Evolutionary conservation across 495 filamentous ascomycete species (phyloP).

Genomic region (Penicillium argentinense): DNA sequence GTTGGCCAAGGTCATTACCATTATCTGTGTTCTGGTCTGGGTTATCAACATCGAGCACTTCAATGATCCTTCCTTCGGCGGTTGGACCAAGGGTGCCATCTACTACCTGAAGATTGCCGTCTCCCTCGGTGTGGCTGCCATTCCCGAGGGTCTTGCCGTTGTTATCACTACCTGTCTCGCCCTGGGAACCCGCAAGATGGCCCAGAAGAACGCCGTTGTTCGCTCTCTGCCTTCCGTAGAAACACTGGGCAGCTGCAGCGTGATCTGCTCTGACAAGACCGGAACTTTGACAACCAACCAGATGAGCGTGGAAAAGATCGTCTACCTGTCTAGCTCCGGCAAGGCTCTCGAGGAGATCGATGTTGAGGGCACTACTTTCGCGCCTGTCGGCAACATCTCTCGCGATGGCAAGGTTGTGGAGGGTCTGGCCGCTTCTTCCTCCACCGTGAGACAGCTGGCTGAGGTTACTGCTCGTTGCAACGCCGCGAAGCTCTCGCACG

Average conservation of each 20-base stretch:
- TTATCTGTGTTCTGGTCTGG: slow-evolving; percentile 96
- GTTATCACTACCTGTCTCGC: slow-evolving; percentile 98
- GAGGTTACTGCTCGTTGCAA: slow-evolving; percentile 93
- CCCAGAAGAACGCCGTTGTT: slow-evolving; percentile 95
- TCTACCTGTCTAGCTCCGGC: slow-evolving; percentile 73
- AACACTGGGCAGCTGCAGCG: slow-evolving; percentile 97
- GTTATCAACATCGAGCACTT: slow-evolving; percentile 98
- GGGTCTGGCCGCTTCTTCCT: slow-evolving; percentile 72
- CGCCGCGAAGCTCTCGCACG: slow-evolving; percentile 78
- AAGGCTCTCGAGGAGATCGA: slow-evolving; percentile 81
- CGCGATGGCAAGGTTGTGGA: slow-evolving; percentile 65
- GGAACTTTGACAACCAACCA: slow-evolving; percentile 98
- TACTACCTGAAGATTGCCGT: slow-evolving; percentile 99
- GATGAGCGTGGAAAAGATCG: slow-evolving; percentile 96
- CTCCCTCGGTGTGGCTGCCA: slow-evolving; percentile 95
- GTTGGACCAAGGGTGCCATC: slow-evolving; percentile 96
- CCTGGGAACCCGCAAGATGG: slow-evolving; percentile 96
- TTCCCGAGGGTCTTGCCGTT: slow-evolving; percentile 94
- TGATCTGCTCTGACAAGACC: slow-evolving; percentile 99
- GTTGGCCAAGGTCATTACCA: slow-evolving; percentile 95
- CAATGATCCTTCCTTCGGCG: slow-evolving; percentile 87
- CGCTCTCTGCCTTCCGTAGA: slow-evolving; percentile 95
- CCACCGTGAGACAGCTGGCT: slow-evolving; percentile 73
- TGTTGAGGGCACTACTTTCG: slow-evolving; percentile 92
- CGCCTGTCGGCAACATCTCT: slow-evolving; percentile 73